Evolutionary conservation across 2,329 filamentous ascomycete genomes (phyloP).

Genomic region (Fusarium sp.): DNA sequence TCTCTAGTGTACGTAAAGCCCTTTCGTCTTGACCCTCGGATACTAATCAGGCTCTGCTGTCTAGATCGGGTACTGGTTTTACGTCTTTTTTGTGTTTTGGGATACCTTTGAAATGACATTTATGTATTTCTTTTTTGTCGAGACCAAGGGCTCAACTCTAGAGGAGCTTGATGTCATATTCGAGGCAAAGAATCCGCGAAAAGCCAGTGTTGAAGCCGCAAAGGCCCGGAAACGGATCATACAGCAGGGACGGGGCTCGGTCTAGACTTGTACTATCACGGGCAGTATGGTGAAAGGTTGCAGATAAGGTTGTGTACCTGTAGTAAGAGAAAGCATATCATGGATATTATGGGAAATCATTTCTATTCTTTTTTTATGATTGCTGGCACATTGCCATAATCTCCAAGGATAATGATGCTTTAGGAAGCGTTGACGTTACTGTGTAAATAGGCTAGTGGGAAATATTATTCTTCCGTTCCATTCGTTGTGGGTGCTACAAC

Average conservation of each 20-base stretch:
- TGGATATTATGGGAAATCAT: not conserved
- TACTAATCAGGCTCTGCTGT: not conserved
- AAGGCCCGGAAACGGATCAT: conserved; percentile 14
- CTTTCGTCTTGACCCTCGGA: not conserved
- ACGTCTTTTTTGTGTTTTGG: conserved; percentile 22
- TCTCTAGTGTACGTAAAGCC: conserved; percentile 19
- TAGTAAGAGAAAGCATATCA: not conserved
- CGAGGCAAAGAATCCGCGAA: conserved; percentile 19
- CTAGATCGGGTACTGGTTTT: conserved; percentile 24
- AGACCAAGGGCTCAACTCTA: conserved; percentile 18
- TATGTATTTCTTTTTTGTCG: conserved; percentile 21
- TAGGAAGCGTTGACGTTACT: not conserved
- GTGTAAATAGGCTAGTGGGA: not conserved
- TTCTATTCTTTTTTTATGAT: not conserved
- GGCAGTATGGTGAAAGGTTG: not conserved
- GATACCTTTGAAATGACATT: conserved; percentile 19
- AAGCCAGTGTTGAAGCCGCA: conserved; percentile 18
- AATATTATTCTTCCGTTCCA: not conserved
- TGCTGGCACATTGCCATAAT: not conserved
- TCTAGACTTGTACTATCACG: not conserved
- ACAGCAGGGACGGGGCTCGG: not conserved
- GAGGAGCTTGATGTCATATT: conserved; percentile 19
- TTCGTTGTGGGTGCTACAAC: not conserved
- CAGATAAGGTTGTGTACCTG: not conserved
- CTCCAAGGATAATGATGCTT: not conserved